Conservation (phyloP, 2,329 filamentous ascomycete species). For the Hymenoscyphus scutula region DNA sequence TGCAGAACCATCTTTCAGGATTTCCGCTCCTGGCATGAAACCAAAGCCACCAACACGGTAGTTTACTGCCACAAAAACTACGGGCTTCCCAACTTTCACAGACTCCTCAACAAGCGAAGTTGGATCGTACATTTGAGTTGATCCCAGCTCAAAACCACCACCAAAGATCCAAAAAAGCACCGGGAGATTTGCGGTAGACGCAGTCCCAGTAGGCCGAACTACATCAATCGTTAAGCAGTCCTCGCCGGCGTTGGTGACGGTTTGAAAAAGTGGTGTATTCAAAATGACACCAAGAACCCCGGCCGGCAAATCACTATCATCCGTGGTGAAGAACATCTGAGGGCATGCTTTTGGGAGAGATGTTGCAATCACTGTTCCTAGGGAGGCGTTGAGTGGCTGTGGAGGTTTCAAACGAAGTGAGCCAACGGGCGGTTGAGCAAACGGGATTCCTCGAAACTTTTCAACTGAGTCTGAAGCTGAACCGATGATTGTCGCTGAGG, state of each 20-base stretch:
- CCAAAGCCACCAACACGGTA: conserved; percentile 75
- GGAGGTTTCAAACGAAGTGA: conserved; percentile 68
- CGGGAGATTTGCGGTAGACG: conserved; percentile 55
- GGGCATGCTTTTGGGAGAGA: conserved; percentile 63
- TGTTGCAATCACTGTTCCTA: conserved; percentile 62
- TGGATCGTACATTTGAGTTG: conserved; percentile 52
- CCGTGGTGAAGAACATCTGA: conserved; percentile 63
- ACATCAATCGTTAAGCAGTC: conserved; percentile 64
- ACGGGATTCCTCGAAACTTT: conserved; percentile 60
- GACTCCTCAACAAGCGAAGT: conserved; percentile 46
- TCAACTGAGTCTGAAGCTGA: conserved; percentile 5
- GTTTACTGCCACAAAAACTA: conserved; percentile 75
- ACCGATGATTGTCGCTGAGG: conserved; percentile 19
- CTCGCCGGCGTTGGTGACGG: conserved; percentile 53
- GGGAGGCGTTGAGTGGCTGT: conserved; percentile 50
- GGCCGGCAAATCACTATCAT: conserved; percentile 38
- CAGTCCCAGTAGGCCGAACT: conserved; percentile 56
- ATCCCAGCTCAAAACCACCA: conserved; percentile 60
- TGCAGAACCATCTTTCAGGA: conserved; percentile 62
- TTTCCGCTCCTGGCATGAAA: conserved; percentile 67
- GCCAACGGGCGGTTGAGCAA: conserved; percentile 66
- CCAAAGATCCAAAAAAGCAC: conserved; percentile 72
- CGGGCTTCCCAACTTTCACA: conserved; percentile 53
- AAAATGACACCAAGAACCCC: conserved; percentile 49
- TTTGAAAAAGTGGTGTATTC: conserved; percentile 58